Evolutionary conservation across 2,329 filamentous ascomycete genomes (phyloP).

Genomic region (Ilyonectria robusta): DNA sequence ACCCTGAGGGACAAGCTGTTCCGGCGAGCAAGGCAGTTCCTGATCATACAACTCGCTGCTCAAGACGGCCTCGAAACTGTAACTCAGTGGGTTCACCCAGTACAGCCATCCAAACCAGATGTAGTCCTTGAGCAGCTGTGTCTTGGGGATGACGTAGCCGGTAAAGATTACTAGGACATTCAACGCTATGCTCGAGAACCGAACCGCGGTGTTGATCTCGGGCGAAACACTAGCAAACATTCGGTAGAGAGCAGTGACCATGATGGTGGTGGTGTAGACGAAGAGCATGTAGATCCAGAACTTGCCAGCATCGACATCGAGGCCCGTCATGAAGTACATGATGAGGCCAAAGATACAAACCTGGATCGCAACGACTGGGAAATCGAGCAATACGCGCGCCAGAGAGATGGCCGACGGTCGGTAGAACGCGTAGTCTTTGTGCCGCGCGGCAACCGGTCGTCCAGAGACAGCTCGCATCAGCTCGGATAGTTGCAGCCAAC

Average conservation of each 20-base stretch:
- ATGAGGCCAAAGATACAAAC: slow-evolving; percentile 77
- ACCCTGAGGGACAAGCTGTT: slow-evolving; percentile 63
- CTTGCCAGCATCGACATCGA: slow-evolving; percentile 74
- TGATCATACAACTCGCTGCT: slow-evolving; percentile 69
- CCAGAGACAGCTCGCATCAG: slow-evolving; percentile 83
- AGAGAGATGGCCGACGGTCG: slow-evolving; percentile 68
- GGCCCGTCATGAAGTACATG: slow-evolving; percentile 82
- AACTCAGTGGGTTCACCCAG: slow-evolving; percentile 75
- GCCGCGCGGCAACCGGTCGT: slow-evolving; percentile 69
- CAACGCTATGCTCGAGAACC: slow-evolving; percentile 68
- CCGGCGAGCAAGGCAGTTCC: slow-evolving; percentile 62
- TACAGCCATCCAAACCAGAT: slow-evolving; percentile 81
- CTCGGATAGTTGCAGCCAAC: slow-evolving; percentile 81
- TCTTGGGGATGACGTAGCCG: slow-evolving; percentile 72
- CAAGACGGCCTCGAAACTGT: slow-evolving; percentile 74
- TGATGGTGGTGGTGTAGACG: slow-evolving; percentile 69
- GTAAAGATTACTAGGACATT: slow-evolving; percentile 77
- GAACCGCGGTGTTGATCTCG: slow-evolving; percentile 74
- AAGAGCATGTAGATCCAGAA: slow-evolving; percentile 78
- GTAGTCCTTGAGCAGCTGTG: slow-evolving; percentile 66
- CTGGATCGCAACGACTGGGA: slow-evolving; percentile 72
- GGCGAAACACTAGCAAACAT: slow-evolving; percentile 71
- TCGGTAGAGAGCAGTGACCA: slow-evolving; percentile 66
- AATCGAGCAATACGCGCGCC: slow-evolving; percentile 69
- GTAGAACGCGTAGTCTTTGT: slow-evolving; percentile 66